Base-by-base conservation (phyloP, 306 rosid species). In the Morella rubra region DNA sequence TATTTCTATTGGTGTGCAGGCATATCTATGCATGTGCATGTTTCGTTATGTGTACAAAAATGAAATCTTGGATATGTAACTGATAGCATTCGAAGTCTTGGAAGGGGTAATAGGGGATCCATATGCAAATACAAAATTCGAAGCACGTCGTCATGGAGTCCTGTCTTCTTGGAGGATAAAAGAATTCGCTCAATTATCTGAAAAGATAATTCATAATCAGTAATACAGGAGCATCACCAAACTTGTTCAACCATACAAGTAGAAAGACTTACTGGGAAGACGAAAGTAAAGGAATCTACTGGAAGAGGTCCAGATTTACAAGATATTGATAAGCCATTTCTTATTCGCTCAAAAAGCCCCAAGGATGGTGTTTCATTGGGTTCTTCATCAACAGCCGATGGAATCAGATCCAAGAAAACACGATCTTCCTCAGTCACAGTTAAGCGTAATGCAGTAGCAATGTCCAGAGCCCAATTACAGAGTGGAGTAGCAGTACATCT, bases 271-370 rank as follows among this genome's bases (percentile, higher is more conserved):
- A 95, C 99, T 5, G 97, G 99, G 87, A 95, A 95, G 41, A 92
- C 87, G 80, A 90, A 92, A 44, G 96, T 85, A 80, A 95, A 95
- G n/a, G 99, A 89, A 87, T 95, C 99, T 14, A 95, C 92, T 74
- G 99, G 97, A 77, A 95, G 93, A 55, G 99, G 89, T 67, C 99
- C 99, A 5, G 85, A 89, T 90, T 87, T 92, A 84, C 97, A 95
- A 70, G 99, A 90, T 56, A 75, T 74, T 72, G 99, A 89, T 60
- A 95, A 82, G 75, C 96, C 99, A 76, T 83, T 82, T 46, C 89
- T 75, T 58, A 92, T 85, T 73, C 96, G 89, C 69, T 92, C 97
- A 80, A 95, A 91, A 65, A 95, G 91, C 74, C 97, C 85, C 46
- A 68, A 20, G 69, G 77, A 79, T 47, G 91, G 86, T 61, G 62